These are phyloP conservation scores for Dryas drummondii DNA, from an alignment of 306 rosid species.

Conservation along the genomic window DNA sequence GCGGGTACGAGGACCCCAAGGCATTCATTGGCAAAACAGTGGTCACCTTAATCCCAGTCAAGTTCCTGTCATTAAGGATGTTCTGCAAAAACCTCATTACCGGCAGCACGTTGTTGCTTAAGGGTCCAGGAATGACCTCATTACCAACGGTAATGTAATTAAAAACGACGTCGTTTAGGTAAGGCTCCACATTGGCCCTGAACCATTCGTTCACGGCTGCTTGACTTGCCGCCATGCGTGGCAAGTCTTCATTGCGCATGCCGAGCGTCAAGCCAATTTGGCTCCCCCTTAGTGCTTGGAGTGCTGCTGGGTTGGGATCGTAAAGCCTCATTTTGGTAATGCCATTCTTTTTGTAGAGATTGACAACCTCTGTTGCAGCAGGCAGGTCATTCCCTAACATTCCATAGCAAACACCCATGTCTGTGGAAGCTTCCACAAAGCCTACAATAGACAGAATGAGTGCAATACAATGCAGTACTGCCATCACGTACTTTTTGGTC, in stretches of 20 bases:
- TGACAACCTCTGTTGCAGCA: constrained; percentile 14
- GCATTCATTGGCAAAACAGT: constrained; percentile 1
- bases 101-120: neutral
- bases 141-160: constrained; percentile 21
- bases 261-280: constrained; percentile 13
- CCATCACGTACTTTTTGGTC: neutral
- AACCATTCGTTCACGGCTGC: constrained; percentile 8
- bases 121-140: constrained; percentile 15
- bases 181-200: constrained; percentile 7
- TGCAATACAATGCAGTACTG: neutral
- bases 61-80: neutral
- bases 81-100: constrained; percentile 10
- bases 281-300: constrained; percentile 22
- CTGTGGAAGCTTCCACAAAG: neutral
- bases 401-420: constrained; percentile 23
- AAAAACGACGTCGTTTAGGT: neutral
- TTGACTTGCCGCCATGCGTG: neutral
- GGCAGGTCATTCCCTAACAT: constrained; percentile 28
- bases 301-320: constrained; percentile 16
- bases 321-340: constrained; percentile 31
- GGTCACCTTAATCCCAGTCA: constrained; percentile 17
- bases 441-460: neutral
- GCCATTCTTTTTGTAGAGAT: constrained; percentile 16
- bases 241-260: constrained; percentile 7
- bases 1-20: constrained; percentile 7